Evolutionary conservation across 75 land plant genomes (phyloP).

Genomic region (Cunninghamia lanceolata): DNA sequence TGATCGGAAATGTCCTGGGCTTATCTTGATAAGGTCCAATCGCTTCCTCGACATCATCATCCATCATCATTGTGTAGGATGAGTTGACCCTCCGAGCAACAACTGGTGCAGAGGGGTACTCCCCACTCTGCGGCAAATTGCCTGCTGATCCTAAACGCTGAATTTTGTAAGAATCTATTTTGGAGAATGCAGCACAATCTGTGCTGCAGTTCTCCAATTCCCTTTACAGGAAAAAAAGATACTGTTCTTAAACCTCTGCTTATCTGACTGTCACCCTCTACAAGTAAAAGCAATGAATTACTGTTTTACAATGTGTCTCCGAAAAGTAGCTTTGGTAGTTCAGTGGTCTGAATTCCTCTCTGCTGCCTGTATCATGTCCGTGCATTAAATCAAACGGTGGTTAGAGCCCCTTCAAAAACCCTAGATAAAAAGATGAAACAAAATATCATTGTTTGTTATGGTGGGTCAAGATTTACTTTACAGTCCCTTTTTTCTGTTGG

Average conservation of each 20-base stretch:
- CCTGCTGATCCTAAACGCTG: conserved; percentile 62
- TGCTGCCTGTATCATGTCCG: background rate
- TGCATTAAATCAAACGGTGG: background rate
- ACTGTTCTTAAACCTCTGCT: background rate
- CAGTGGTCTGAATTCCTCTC: background rate
- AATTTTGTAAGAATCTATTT: conserved; percentile 35
- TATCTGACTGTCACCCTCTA: background rate
- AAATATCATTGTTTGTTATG: background rate
- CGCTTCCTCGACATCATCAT: conserved; percentile 68
- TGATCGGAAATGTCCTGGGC: conserved; percentile 67
- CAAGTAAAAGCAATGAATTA: background rate
- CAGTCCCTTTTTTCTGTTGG: background rate
- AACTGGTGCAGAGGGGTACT: conserved; percentile 38
- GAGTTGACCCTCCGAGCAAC: conserved; percentile 57
- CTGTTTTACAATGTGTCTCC: background rate
- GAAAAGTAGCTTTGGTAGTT: background rate
- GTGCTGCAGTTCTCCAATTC: conserved; percentile 12
- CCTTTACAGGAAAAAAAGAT: background rate
- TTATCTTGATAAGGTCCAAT: conserved; percentile 70
- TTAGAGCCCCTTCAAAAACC: background rate
- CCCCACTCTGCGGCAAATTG: conserved; percentile 55
- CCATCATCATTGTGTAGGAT: conserved; percentile 39
- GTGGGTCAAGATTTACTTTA: background rate
- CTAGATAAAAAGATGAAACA: background rate
- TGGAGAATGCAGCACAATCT: conserved; percentile 27